These are phyloP conservation scores for Colletotrichum caudatum DNA, from an alignment of 2,329 filamentous ascomycete species.

Conservation along the genomic window DNA sequence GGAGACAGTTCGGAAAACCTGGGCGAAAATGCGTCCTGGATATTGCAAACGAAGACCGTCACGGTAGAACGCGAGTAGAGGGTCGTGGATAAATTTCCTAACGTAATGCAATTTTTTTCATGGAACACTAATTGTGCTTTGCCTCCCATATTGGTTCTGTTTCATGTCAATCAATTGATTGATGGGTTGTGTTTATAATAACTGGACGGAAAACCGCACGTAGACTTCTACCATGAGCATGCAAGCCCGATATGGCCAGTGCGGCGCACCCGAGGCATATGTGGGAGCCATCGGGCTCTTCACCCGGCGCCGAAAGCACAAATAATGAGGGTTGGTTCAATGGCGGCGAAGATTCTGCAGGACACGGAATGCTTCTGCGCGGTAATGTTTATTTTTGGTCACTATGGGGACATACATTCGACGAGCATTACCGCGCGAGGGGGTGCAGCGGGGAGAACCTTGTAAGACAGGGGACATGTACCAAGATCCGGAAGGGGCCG, in stretches of 20 bases:
- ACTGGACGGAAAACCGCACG: no score
- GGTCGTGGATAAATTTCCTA: neutral
- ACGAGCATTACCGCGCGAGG: neutral
- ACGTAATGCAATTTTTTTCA: no score
- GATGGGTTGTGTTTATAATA: neutral
- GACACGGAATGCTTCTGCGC: neutral
- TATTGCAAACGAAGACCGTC: slow-evolving; percentile 46
- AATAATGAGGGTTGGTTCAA: neutral
- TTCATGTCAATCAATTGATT: no score
- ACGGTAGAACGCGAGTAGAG: slow-evolving; percentile 38
- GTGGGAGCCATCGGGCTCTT: neutral
- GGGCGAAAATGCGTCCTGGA: slow-evolving; percentile 44
- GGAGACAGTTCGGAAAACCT: slow-evolving; percentile 42
- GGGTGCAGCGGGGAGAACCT: no score
- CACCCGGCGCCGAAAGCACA: neutral
- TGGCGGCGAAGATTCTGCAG: no score
- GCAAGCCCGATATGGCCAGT: no score
- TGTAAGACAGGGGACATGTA: neutral
- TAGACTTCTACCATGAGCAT: no score
- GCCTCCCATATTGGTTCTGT: neutral
- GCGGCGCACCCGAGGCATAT: neutral
- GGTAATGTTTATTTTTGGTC: neutral
- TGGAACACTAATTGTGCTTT: fast-evolving
- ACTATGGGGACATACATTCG: no score
- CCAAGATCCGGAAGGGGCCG: neutral